Percentiles rank a stretch among this genome's conserved stretches.
These are phyloP conservation scores for Fusarium chlamydosporum DNA, from an alignment of 2,329 filamentous ascomycete genomes.

Conservation along the genomic window DNA sequence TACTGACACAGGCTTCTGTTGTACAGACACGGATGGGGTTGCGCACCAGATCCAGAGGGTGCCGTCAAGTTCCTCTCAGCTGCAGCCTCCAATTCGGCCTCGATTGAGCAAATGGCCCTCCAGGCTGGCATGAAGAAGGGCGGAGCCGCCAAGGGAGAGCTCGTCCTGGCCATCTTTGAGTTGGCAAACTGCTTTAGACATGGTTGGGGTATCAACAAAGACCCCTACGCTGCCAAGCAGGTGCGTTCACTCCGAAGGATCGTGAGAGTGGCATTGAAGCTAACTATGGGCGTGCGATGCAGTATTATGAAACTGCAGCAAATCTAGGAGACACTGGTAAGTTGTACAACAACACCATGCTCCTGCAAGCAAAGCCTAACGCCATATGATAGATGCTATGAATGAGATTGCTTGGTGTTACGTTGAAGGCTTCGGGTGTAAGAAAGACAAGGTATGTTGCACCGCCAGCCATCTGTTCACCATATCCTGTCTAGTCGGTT, in stretches of 20 bases:
- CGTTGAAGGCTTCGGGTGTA: slow-evolving; percentile 94
- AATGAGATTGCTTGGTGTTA: slow-evolving; percentile 98
- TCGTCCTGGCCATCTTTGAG: slow-evolving; percentile 97
- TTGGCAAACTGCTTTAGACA: slow-evolving; percentile 93
- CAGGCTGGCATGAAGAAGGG: slow-evolving; percentile 92
- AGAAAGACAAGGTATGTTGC: slow-evolving; percentile 93
- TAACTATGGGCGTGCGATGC: slow-evolving; percentile 42
- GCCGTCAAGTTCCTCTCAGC: slow-evolving; percentile 89
- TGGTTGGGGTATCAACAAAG: slow-evolving; percentile 91
- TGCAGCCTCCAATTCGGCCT: slow-evolving; percentile 90
- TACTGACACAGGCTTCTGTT: slow-evolving; percentile 35
- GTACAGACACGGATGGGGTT: slow-evolving; percentile 91
- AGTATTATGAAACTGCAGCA: slow-evolving; percentile 98
- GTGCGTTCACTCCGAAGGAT: slow-evolving; percentile 55
- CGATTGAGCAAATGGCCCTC: slow-evolving; percentile 87
- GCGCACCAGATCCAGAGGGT: slow-evolving; percentile 75
- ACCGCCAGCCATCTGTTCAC: slow-evolving; percentile 24
- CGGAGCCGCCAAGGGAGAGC: slow-evolving; percentile 93
- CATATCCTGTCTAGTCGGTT: slow-evolving; percentile 14
- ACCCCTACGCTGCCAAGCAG: slow-evolving; percentile 85
- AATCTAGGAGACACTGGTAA: slow-evolving; percentile 90
- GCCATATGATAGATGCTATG: slow-evolving; percentile 80
- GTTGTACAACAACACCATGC: slow-evolving; percentile 44
- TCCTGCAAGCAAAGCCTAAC: slow-evolving; percentile 20
- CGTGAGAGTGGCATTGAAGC: slow-evolving; percentile 7